A percentile compares a stretch with the other conserved stretches of the same genome.
These are phyloP conservation scores for Diaporthe eres DNA, from an alignment of 2,329 filamentous ascomycete species.

Conservation along the genomic window DNA sequence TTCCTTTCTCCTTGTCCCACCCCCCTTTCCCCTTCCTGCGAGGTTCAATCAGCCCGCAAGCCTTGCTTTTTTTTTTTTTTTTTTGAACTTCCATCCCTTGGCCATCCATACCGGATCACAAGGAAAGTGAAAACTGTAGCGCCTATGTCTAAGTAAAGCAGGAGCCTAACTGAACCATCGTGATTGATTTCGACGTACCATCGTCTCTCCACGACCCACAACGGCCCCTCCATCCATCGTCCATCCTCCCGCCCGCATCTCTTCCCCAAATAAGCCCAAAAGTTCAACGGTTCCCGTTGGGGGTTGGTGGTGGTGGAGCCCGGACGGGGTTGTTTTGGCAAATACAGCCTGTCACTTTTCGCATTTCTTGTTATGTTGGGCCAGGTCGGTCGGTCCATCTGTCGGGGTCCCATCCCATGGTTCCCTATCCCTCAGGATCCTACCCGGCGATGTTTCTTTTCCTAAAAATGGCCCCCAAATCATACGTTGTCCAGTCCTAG, in stretches of 20 bases:
- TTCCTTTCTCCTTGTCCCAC: not conserved
- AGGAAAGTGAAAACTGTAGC: not conserved
- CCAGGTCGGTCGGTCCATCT: not conserved
- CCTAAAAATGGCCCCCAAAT: constrained; percentile 27
- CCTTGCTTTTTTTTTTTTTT: too few species aligned
- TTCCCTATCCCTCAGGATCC: not conserved
- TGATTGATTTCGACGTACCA: constrained; percentile 5
- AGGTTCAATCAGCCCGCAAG: not conserved
- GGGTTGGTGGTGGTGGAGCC: not conserved
- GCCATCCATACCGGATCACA: not conserved
- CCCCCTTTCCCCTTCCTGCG: not conserved
- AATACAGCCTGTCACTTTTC: not conserved
- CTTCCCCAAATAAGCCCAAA: not conserved
- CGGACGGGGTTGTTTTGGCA: too few species aligned
- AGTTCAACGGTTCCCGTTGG: constrained; percentile 11
- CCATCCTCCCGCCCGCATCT: constrained; percentile 11
- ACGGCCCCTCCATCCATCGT: constrained; percentile 18
- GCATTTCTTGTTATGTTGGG: not conserved
- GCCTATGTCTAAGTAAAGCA: constrained; percentile 13
- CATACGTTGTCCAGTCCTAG: not conserved
- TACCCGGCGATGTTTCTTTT: constrained; percentile 2
- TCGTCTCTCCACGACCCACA: constrained; percentile 19
- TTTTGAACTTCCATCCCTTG: not conserved
- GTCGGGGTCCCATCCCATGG: not conserved
- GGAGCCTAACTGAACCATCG: constrained; percentile 4